Conservation (phyloP, 148 eudicot species). For the Heliamphora exappendiculata region DNA sequence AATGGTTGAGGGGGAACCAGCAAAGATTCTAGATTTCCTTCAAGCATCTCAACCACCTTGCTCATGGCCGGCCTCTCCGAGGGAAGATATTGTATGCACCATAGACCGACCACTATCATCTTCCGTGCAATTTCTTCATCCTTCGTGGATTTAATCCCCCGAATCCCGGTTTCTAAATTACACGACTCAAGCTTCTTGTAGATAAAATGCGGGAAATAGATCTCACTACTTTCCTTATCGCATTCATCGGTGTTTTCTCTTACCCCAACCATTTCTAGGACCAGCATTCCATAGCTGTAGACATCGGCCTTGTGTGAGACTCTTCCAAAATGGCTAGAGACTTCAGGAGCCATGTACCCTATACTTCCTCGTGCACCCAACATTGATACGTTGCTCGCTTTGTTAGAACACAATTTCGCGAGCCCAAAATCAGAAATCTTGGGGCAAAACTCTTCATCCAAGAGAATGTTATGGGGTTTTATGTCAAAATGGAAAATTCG, state of each 20-base stretch:
- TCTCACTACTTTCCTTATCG: background rate
- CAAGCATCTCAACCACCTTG: background rate
- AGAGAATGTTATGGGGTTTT: conserved; percentile 2
- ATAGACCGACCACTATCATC: conserved; percentile 1
- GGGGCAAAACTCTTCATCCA: background rate
- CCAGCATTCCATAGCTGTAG: background rate
- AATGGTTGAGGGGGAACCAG: conserved; percentile 2
- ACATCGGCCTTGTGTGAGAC: conserved; percentile 5
- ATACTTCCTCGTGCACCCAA: background rate
- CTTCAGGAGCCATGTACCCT: background rate
- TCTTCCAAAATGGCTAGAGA: background rate
- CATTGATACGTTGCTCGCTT: background rate
- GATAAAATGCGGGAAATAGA: background rate
- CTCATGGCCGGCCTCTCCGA: background rate
- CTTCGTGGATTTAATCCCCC: background rate
- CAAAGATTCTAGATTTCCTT: background rate
- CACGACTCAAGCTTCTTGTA: conserved; percentile 1
- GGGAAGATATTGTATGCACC: conserved; percentile 8
- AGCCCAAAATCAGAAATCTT: conserved; percentile 5
- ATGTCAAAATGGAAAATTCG: conserved; percentile 4
- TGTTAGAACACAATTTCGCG: background rate
- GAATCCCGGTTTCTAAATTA: background rate
- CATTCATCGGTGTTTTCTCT: background rate
- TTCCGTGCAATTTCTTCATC: background rate
- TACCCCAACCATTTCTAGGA: background rate